Base-by-base conservation (phyloP, 371 early-diverging fungal genomes). In the Lichtheimia hyalospora region DNA sequence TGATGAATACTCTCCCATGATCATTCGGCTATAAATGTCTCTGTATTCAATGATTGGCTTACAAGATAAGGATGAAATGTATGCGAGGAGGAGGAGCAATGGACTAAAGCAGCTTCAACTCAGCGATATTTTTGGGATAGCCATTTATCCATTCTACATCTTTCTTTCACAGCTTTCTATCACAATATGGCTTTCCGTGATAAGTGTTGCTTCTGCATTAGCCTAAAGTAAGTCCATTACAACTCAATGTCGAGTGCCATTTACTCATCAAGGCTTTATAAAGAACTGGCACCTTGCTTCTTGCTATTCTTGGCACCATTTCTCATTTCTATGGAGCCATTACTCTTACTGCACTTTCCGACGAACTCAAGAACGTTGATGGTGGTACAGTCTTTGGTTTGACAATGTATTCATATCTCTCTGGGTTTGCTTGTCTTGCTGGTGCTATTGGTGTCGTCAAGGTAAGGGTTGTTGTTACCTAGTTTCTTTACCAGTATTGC, bases 161-260 rank as follows among this genome's bases (percentile, higher is more conserved):
- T 40, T 51, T 51, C 16, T 51, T 51, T 27, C 34, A 34, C 34
- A 34, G 34, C 10, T 54, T 40, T 16, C 18, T 54, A 39, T n/a
- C 15, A 43, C 56, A 28, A 13, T 42, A 28, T 54, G 16, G 34
- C 34, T 34, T 18, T 15, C 27, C 16, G 27, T 25, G 18, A 69
- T 15, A 71, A 74, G 43, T 74, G 75, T 54, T 74, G 75, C 55
- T 74, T 74, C 34, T 74, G 75, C 66, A 74, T 74, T 25, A 71
- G 54, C 23, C 66, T 74, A 25, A 63, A 69, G 75, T 73, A 63
- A 58, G 21, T 14, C 14, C 16, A 0, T 40, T 25, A 12, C n/a
- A 28, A 40, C 12, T 2, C 39, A 28, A 21, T 7, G 12, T 51
- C 39, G 18, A 5, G 27, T 49, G 2, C 28, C 7, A 27, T 15